These are phyloP conservation scores for Amaranthus palmeri DNA, from an alignment of 148 eudicot species.

Conservation along the genomic window DNA sequence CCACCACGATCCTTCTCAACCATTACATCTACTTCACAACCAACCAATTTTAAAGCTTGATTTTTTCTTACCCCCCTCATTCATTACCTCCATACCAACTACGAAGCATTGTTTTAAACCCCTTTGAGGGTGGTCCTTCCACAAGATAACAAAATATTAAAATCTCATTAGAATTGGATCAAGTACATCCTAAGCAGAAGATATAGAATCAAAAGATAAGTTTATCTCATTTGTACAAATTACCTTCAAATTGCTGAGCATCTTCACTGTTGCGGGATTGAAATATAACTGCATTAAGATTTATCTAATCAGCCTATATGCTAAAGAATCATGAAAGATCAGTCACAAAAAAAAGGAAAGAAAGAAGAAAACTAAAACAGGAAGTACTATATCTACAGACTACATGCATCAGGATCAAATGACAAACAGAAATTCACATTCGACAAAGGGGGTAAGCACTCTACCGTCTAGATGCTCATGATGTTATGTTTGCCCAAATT, in stretches of 20 bases:
- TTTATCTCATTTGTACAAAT: not conserved
- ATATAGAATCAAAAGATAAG: not conserved
- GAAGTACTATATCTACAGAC: conserved; percentile 10
- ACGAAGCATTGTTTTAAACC: not conserved
- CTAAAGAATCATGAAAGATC: not conserved
- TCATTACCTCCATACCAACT: too few relatives aligned
- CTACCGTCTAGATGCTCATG: not conserved
- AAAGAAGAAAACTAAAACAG: conserved; percentile 3
- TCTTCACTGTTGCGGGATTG: conserved; percentile 84
- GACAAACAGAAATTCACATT: conserved; percentile 5
- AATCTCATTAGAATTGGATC: not conserved
- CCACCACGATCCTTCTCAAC: too few relatives aligned
- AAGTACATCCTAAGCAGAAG: not conserved
- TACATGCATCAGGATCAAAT: conserved; percentile 7
- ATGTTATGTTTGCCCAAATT: not conserved
- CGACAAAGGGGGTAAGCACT: not conserved
- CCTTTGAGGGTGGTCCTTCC: not conserved
- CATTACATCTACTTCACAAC: not conserved
- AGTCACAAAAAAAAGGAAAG: not conserved
- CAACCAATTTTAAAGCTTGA: not conserved
- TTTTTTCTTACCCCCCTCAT: too few relatives aligned
- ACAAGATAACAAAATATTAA: not conserved
- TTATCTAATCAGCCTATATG: not conserved
- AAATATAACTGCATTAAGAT: conserved; percentile 59
- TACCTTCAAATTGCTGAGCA: conserved; percentile 87